Percentiles rank a stretch among this genome's conserved stretches.
These are phyloP conservation scores for Malassezia pachydermatis DNA, from an alignment of 1,284 basidiomycete genomes.

Conservation along the genomic window DNA sequence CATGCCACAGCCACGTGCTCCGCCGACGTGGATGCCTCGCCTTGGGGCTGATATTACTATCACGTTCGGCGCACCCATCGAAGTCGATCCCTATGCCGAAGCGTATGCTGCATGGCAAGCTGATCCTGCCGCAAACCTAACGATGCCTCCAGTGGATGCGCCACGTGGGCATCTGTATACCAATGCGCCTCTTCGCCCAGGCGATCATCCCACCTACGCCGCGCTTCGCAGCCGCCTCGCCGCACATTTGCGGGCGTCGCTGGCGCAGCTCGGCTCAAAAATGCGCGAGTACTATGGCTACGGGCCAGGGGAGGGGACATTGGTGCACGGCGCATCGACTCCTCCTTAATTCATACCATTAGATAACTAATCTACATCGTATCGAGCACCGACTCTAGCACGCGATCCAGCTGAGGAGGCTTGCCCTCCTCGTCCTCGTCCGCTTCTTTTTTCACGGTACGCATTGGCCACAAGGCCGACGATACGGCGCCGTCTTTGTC, in stretches of 20 bases:
- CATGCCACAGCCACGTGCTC: constrained; percentile 41
- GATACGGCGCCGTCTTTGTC: constrained; percentile 6
- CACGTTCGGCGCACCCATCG: constrained; percentile 35
- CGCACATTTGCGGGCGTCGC: constrained; percentile 13
- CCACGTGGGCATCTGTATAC: constrained; percentile 2
- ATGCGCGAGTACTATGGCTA: not conserved
- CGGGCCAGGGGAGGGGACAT: constrained; percentile 4
- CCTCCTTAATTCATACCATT: not conserved
- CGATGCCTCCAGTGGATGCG: not conserved
- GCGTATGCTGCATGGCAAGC: not conserved
- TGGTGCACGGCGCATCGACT: constrained; percentile 6
- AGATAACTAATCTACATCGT: not conserved
- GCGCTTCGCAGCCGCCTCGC: constrained; percentile 17
- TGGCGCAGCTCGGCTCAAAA: constrained; percentile 12
- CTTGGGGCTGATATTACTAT: constrained; percentile 32
- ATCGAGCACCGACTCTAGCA: not conserved
- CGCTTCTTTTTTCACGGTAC: not conserved
- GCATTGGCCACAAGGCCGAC: constrained; percentile 1
- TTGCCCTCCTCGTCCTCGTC: not conserved
- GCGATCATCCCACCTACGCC: constrained; percentile 10
- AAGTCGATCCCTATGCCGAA: not conserved
- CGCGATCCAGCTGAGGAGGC: not conserved
- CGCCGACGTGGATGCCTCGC: constrained; percentile 33
- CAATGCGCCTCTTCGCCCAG: not conserved
- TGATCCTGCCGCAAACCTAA: not conserved